These are phyloP conservation scores for Penicillium fuscoglaucum DNA, from an alignment of 2,329 filamentous ascomycete genomes.

Conservation along the genomic window DNA sequence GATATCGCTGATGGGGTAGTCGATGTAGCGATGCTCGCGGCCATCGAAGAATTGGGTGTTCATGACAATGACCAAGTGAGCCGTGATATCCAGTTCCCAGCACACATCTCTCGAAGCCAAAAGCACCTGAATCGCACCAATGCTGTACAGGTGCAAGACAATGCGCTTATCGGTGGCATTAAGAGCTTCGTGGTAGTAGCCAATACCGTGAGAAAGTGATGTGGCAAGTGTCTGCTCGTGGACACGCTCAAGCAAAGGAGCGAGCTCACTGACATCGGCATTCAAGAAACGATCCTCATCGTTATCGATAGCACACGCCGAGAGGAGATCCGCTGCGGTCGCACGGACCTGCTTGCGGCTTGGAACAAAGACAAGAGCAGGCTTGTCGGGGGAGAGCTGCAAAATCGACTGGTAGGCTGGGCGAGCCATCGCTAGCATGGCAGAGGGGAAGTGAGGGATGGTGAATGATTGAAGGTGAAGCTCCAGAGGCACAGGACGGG, in stretches of 20 bases:
- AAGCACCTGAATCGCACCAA: constrained; percentile 86
- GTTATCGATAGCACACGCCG: constrained; percentile 83
- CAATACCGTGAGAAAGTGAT: constrained; percentile 88
- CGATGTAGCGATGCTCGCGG: constrained; percentile 92
- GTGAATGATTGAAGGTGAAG: constrained; percentile 94
- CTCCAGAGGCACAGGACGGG: constrained; percentile 84
- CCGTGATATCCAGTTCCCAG: constrained; percentile 87
- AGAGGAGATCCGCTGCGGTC: constrained; percentile 81
- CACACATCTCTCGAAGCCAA: constrained; percentile 83
- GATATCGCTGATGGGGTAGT: constrained; percentile 91
- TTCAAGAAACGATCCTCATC: constrained; percentile 93
- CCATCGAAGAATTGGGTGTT: constrained; percentile 97
- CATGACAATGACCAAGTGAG: constrained; percentile 94
- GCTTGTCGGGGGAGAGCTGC: constrained; percentile 84
- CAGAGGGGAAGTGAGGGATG: constrained; percentile 93
- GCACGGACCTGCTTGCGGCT: constrained; percentile 88
- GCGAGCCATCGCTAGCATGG: constrained; percentile 98
- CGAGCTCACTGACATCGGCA: constrained; percentile 76
- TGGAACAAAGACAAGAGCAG: constrained; percentile 87
- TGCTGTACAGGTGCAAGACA: constrained; percentile 85
- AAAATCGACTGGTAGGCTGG: constrained; percentile 87
- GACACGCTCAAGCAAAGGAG: constrained; percentile 76
- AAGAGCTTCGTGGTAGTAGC: constrained; percentile 95
- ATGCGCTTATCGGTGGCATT: constrained; percentile 88
- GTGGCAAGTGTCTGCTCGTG: constrained; percentile 86